Percentiles rank a stretch among this genome's conserved stretches.
Evolutionary conservation across 179 eudicot genomes (phyloP).

Genomic region (Patellifolia procumbens): DNA sequence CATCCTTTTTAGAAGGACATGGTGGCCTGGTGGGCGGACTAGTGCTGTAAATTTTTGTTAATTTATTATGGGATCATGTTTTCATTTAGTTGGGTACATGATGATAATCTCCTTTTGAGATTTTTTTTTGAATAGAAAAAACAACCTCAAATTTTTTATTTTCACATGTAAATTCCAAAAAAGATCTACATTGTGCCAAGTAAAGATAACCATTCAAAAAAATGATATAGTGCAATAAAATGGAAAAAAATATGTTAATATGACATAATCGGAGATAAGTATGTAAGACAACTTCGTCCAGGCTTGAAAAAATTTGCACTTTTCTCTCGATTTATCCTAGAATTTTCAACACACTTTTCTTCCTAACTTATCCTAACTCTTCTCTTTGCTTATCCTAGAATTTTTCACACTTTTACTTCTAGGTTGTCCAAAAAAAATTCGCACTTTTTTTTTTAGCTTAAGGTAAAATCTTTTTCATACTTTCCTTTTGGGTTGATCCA

Average conservation of each 20-base stretch:
- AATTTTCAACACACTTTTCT: too few relatives aligned
- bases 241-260: neutral
- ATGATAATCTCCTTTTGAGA: constrained; percentile 6
- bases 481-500: too few relatives aligned
- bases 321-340: too few relatives aligned
- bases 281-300: neutral
- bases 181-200: neutral
- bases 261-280: neutral
- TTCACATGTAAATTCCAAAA: neutral
- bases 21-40: constrained; percentile 7
- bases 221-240: neutral
- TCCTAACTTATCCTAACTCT: too few relatives aligned
- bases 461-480: too few relatives aligned
- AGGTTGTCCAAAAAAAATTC: too few relatives aligned
- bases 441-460: too few relatives aligned
- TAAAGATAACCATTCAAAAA: neutral
- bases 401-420: too few relatives aligned
- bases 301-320: too few relatives aligned
- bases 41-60: neutral
- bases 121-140: neutral
- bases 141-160: neutral
- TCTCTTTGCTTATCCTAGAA: too few relatives aligned
- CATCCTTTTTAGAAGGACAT: constrained; percentile 2
- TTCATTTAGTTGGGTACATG: neutral
- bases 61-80: neutral